Percentiles rank a stretch among this genome's conserved stretches.
These are phyloP conservation scores for Suhomyces kunorum DNA, from an alignment of 1,139 yeast genomes.

Conservation along the genomic window DNA sequence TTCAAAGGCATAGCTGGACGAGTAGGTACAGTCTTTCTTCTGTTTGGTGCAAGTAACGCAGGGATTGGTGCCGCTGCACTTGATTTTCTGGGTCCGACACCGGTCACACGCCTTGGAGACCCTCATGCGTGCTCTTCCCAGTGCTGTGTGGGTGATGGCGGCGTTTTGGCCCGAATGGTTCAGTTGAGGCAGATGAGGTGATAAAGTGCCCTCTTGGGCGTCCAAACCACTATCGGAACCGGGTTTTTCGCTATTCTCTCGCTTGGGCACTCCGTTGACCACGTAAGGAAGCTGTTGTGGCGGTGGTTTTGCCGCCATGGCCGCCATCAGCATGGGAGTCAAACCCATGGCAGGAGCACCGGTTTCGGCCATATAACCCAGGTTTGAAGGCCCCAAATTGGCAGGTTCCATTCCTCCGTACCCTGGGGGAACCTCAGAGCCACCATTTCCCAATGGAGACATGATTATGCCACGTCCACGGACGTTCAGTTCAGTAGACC, in stretches of 20 bases:
- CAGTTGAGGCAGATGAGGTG: neutral
- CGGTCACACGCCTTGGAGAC: constrained; percentile 58
- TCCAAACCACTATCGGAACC: neutral
- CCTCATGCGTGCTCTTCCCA: constrained; percentile 30
- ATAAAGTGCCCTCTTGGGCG: neutral
- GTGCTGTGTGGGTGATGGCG: neutral
- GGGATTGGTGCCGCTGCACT: constrained; percentile 61
- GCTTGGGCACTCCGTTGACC: no score
- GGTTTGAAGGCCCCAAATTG: neutral
- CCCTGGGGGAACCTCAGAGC: neutral
- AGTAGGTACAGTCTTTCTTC: constrained; percentile 42
- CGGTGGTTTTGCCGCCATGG: no score
- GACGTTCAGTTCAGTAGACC: constrained; percentile 5
- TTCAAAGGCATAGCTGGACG: constrained; percentile 13
- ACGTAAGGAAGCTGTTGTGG: no score
- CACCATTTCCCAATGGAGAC: constrained; percentile 1
- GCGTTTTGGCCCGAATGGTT: no score
- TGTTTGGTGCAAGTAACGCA: constrained; percentile 52
- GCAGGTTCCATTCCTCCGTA: neutral
- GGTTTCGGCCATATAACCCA: neutral
- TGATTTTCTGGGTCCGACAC: constrained; percentile 59
- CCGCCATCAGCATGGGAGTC: no score
- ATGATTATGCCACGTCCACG: constrained; percentile 1
- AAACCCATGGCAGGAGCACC: neutral
- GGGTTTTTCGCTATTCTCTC: no score